Evolutionary conservation across 345 rosid genomes (phyloP).

Genomic region (Arabidopsis thaliana): TAIR10.1 NC_003070.9:4882501-4883000

Average conservation of each 20-base stretch:
- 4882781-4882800: background rate
- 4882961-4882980: slow-evolving; percentile 9
- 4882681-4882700: slow-evolving; percentile 51
- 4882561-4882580: background rate
- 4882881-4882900: slow-evolving; percentile 86
- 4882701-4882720: slow-evolving; percentile 64
- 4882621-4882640: slow-evolving; percentile 11
- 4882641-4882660: slow-evolving; percentile 21
- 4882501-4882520: background rate
- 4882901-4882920: slow-evolving; percentile 85
- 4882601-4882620: slow-evolving; percentile 8
- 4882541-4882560: slow-evolving; percentile 32
- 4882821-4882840: slow-evolving; percentile 88
- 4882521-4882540: slow-evolving; percentile 9
- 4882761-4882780: background rate
- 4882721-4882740: background rate
- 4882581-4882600: slow-evolving; percentile 23
- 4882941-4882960: background rate
- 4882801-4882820: slow-evolving; percentile 56
- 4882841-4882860: slow-evolving; percentile 87
- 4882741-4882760: background rate
- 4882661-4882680: slow-evolving; percentile 49
- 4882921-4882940: slow-evolving; percentile 73
- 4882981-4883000: background rate
- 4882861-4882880: slow-evolving; percentile 88